Conservation (phyloP, 768 basidiomycete species). For the Boletellus ananiceps region DNA sequence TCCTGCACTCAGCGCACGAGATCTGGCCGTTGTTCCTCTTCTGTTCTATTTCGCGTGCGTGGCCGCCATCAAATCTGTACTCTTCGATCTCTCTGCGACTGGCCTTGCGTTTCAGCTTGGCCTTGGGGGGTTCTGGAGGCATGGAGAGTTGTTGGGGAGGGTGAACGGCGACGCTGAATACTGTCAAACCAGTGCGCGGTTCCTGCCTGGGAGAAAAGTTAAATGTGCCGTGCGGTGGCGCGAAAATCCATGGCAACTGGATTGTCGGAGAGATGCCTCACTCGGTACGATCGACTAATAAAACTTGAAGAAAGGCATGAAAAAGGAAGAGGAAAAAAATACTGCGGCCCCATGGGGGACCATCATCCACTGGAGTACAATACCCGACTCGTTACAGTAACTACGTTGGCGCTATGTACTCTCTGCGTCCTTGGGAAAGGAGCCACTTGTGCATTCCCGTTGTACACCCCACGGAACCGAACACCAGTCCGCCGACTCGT, state of each 20-base stretch:
- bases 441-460: too few relatives aligned
- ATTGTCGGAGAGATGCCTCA: slow-evolving; percentile 7
- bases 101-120: slow-evolving; percentile 45
- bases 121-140: slow-evolving; percentile 53
- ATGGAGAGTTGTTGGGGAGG: slow-evolving; percentile 29
- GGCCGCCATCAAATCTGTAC: slow-evolving; percentile 45
- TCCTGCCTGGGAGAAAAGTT: slow-evolving; percentile 21
- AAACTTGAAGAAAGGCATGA: background rate
- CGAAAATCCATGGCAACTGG: slow-evolving; percentile 22
- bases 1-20: slow-evolving; percentile 78
- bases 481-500: too few relatives aligned
- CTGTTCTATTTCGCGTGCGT: slow-evolving; percentile 65
- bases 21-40: slow-evolving; percentile 74
- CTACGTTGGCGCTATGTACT: too few relatives aligned
- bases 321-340: background rate
- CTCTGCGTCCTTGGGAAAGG: too few relatives aligned
- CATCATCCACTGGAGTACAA: too few relatives aligned
- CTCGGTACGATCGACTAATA: slow-evolving; percentile 4
- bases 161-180: slow-evolving; percentile 5
- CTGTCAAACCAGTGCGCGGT: slow-evolving; percentile 15
- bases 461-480: too few relatives aligned
- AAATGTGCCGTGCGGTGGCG: slow-evolving; percentile 25
- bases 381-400: too few relatives aligned
- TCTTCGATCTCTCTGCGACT: slow-evolving; percentile 50
- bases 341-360: too few relatives aligned